These are phyloP conservation scores for Scleroderma bovista DNA, from an alignment of 768 basidiomycete genomes.

Conservation along the genomic window DNA sequence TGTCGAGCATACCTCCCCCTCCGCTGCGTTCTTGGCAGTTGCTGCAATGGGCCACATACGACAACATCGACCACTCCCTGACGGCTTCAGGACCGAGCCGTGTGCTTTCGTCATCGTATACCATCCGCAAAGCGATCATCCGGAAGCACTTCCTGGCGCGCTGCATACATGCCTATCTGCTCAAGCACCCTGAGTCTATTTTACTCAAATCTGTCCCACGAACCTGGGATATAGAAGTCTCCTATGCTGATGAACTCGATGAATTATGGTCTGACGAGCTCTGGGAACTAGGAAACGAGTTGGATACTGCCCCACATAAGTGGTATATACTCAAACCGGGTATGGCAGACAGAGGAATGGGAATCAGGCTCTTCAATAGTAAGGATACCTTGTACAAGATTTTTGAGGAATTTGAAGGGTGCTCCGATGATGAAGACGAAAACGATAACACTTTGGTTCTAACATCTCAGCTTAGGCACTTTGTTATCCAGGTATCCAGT, in stretches of 20 bases:
- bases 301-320: slow-evolving; percentile 39
- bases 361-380: slow-evolving; percentile 83
- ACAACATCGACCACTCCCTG: slow-evolving; percentile 73
- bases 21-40: slow-evolving; percentile 25
- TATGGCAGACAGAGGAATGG: slow-evolving; percentile 95
- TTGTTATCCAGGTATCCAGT: slow-evolving; percentile 79
- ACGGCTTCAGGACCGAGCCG: slow-evolving; percentile 45
- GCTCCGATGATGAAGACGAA: slow-evolving; percentile 44
- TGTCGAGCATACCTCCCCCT: slow-evolving; percentile 21
- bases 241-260: slow-evolving; percentile 90
- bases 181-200: slow-evolving; percentile 58
- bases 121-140: slow-evolving; percentile 88
- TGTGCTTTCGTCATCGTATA: slow-evolving; percentile 76
- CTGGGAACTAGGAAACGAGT: slow-evolving; percentile 69
- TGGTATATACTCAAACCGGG: slow-evolving; percentile 99
- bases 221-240: slow-evolving; percentile 83
- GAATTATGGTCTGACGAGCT: slow-evolving; percentile 92
- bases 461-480: slow-evolving; percentile 88
- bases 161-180: slow-evolving; percentile 63
- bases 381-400: slow-evolving; percentile 67
- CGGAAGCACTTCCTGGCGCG: slow-evolving; percentile 89
- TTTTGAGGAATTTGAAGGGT: slow-evolving; percentile 74
- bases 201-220: slow-evolving; percentile 55
- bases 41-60: slow-evolving; percentile 86
- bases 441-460: slow-evolving; percentile 52